phyloP scores from a whole-genome alignment of 768 basidiomycete species.

The Amanita muscaria region DNA sequence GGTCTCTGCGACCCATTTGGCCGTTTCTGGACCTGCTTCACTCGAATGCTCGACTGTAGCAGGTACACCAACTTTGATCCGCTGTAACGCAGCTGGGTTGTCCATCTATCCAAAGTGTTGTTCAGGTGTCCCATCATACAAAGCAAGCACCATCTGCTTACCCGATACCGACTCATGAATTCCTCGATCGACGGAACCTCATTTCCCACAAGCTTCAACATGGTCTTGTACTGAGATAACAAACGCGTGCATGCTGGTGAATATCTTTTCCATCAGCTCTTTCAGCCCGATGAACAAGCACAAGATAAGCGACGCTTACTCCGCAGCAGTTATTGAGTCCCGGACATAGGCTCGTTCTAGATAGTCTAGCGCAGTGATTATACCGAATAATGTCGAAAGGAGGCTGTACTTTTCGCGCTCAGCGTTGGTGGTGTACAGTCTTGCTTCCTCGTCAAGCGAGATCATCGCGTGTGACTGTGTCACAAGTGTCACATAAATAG shows the following conservation, averaged over 20 bases:
- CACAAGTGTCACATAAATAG: too few species aligned
- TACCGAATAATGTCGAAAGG: constrained; percentile 83
- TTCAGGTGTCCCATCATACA: neutral
- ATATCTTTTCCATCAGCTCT: constrained; percentile 59
- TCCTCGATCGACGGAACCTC: constrained; percentile 79
- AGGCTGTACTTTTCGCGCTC: constrained; percentile 87
- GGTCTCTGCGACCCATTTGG: constrained; percentile 96
- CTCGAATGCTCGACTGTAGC: constrained; percentile 95
- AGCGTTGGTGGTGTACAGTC: constrained; percentile 78
- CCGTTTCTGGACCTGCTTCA: constrained; percentile 86
- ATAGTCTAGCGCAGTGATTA: constrained; percentile 88
- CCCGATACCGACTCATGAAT: constrained; percentile 86
- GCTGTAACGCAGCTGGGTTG: constrained; percentile 65
- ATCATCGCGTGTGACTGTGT: too few species aligned
- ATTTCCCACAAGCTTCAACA: constrained; percentile 90
- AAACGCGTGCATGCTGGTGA: constrained; percentile 91
- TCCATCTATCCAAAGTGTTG: constrained; percentile 63
- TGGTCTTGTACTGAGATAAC: constrained; percentile 95
- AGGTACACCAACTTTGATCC: constrained; percentile 87
- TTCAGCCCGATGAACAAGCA: constrained; percentile 11
- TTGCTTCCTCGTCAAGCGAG: constrained; percentile 80
- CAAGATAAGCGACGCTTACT: constrained; percentile 47
- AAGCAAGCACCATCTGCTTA: too few species aligned
- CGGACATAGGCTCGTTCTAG: constrained; percentile 93
- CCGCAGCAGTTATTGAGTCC: constrained; percentile 81